phyloP scores from a whole-genome alignment of 2,329 filamentous ascomycete species.

The Stachybotrys chlorohalonatus region DNA sequence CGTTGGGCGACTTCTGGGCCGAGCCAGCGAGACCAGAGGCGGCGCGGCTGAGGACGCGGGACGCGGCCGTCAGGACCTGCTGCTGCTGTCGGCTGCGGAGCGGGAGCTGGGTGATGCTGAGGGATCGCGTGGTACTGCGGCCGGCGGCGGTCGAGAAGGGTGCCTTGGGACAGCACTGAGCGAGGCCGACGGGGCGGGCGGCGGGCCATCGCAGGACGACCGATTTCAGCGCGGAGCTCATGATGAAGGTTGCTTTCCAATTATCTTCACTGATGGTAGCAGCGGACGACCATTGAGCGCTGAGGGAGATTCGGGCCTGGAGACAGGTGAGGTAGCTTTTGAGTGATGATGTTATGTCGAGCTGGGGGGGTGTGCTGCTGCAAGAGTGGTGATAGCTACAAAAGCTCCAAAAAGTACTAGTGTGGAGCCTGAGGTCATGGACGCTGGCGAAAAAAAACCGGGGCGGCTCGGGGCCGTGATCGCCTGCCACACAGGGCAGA shows the following conservation, averaged over 20 bases:
- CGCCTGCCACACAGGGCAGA: neutral
- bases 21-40: slow-evolving; percentile 6
- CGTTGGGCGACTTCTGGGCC: slow-evolving; percentile 5
- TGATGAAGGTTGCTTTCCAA: slow-evolving; percentile 1
- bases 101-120: slow-evolving; percentile 5
- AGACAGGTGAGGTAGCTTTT: neutral
- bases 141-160: slow-evolving; percentile 17
- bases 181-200: neutral
- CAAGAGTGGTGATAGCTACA: neutral
- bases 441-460: neutral
- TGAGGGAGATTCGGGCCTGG: neutral
- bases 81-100: neutral
- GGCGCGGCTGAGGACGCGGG: slow-evolving; percentile 9
- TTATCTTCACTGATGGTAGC: too few relatives aligned
- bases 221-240: slow-evolving; percentile 21
- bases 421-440: neutral
- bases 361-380: too few relatives aligned
- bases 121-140: slow-evolving; percentile 8
- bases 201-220: slow-evolving; percentile 20
- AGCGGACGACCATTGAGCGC: neutral
- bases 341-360: too few relatives aligned
- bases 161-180: slow-evolving; percentile 11
- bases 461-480: neutral
- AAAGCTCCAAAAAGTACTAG: neutral
- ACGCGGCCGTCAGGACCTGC: neutral